Evolutionary conservation across 768 basidiomycete species (phyloP).

Genomic region (Gelatoporia subvermispora): DNA sequence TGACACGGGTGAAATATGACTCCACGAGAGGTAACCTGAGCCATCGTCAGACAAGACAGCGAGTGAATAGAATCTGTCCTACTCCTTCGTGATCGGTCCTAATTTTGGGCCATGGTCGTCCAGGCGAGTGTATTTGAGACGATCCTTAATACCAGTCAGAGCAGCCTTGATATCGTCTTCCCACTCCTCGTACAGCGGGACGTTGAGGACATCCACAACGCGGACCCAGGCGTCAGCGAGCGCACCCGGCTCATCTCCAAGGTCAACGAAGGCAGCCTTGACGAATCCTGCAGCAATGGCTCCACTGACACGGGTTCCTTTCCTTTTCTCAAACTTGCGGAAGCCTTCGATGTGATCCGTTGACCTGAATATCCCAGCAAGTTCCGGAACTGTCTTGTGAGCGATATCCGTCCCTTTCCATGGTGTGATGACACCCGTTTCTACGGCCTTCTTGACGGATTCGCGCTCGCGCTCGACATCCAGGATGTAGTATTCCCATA

Average conservation of each 20-base stretch:
- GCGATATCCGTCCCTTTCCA: slow-evolving; percentile 62
- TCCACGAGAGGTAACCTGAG: slow-evolving; percentile 81
- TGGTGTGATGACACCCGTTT: slow-evolving; percentile 35
- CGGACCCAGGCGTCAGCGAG: slow-evolving; percentile 70
- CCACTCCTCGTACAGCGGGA: slow-evolving; percentile 83
- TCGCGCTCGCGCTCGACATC: slow-evolving; percentile 63
- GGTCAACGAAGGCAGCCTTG: slow-evolving; percentile 55
- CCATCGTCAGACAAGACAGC: slow-evolving; percentile 4
- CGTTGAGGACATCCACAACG: slow-evolving; percentile 84
- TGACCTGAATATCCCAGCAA: slow-evolving; percentile 59
- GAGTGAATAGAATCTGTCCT: slow-evolving; percentile 25
- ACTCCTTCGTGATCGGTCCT: slow-evolving; percentile 75
- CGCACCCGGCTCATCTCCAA: slow-evolving; percentile 40
- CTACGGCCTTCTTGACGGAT: slow-evolving; percentile 51
- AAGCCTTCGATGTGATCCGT: slow-evolving; percentile 55
- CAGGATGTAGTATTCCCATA: slow-evolving; percentile 96
- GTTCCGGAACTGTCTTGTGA: slow-evolving; percentile 55
- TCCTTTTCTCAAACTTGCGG: slow-evolving; percentile 58
- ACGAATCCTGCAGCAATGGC: slow-evolving; percentile 69
- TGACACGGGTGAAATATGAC: slow-evolving; percentile 85
- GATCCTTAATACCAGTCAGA: slow-evolving; percentile 66
- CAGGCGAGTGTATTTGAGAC: slow-evolving; percentile 76
- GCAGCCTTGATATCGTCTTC: slow-evolving; percentile 76
- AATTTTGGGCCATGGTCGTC: slow-evolving; percentile 80
- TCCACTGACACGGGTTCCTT: slow-evolving; percentile 59